Evolutionary conservation across 1,139 yeast species (phyloP).

Genomic region (Suhomyces maxii): DNA sequence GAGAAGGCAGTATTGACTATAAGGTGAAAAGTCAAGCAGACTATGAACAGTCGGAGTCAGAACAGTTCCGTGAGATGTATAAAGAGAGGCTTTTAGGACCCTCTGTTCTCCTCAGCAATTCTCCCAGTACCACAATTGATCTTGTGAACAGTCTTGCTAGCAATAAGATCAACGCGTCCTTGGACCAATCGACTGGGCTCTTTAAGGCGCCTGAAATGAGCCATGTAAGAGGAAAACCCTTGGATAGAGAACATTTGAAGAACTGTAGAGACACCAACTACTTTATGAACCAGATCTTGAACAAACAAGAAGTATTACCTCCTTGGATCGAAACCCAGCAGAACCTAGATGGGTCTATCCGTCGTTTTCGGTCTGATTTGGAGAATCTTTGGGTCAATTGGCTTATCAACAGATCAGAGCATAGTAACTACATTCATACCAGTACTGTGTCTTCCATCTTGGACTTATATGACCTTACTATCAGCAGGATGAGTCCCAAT

Average conservation of each 20-base stretch:
- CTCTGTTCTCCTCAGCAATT: constrained; percentile 42
- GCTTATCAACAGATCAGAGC: constrained; percentile 26
- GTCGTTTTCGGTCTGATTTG: constrained; percentile 44
- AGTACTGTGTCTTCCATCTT: background rate
- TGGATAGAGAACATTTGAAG: constrained; percentile 58
- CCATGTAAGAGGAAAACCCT: constrained; percentile 60
- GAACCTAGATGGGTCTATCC: constrained; percentile 49
- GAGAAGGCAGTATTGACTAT: constrained; percentile 69
- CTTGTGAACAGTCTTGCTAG: constrained; percentile 68
- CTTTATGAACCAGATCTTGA: constrained; percentile 56
- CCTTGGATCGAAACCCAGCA: constrained; percentile 89
- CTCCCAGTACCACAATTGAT: constrained; percentile 42
- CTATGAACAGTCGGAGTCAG: constrained; percentile 34
- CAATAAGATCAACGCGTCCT: constrained; percentile 70
- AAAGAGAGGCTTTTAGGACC: constrained; percentile 66
- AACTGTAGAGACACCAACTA: constrained; percentile 48
- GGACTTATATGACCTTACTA: constrained; percentile 1
- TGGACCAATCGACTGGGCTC: constrained; percentile 59
- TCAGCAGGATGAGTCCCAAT: constrained; percentile 3
- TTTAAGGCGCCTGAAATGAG: constrained; percentile 53
- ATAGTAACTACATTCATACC: constrained; percentile 1
- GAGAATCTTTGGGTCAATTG: constrained; percentile 45
- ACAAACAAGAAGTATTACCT: constrained; percentile 75
- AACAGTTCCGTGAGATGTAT: constrained; percentile 61
- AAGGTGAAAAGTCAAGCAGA: constrained; percentile 38